phyloP scores from a whole-genome alignment of 1,139 yeast genomes.

The Lipomyces yarrowii region DNA sequence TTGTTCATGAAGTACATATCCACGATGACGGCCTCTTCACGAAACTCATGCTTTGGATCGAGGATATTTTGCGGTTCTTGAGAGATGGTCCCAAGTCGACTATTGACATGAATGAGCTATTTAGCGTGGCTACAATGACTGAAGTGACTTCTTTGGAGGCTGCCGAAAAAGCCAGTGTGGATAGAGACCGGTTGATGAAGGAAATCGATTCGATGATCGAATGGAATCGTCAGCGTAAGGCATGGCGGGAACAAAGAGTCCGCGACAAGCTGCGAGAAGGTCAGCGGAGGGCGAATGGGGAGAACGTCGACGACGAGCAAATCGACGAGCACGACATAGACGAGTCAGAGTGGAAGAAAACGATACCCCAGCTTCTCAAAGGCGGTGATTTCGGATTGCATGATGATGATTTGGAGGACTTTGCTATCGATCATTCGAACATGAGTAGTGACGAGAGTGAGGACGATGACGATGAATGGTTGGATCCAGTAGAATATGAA shows the following conservation, averaged over 20 bases:
- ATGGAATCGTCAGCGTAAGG: conserved; percentile 50
- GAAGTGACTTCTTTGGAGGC: conserved; percentile 39
- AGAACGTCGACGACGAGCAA: conserved; percentile 30
- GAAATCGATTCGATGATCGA: conserved; percentile 53
- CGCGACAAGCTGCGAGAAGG: conserved; percentile 41
- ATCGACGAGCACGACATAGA: conserved; percentile 35
- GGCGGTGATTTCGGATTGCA: conserved; percentile 61
- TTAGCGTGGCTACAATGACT: conserved; percentile 38
- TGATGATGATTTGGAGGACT: conserved; percentile 60
- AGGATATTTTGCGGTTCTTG: conserved; percentile 61
- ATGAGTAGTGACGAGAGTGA: conserved; percentile 31
- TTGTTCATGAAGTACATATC: conserved; percentile 72
- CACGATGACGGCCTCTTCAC: conserved; percentile 78
- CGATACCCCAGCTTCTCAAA: conserved; percentile 51
- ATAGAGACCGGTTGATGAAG: conserved; percentile 45
- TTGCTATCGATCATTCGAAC: conserved; percentile 40
- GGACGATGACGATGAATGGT: conserved; percentile 33
- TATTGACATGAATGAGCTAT: conserved; percentile 42
- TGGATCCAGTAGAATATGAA: conserved; percentile 34
- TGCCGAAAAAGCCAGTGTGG: conserved; percentile 41
- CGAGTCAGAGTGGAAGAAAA: conserved; percentile 53
- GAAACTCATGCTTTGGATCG: conserved; percentile 71
- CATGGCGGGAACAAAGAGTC: conserved; percentile 40
- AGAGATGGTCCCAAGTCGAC: conserved; percentile 51
- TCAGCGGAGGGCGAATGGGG: conserved; percentile 35